phyloP scores from a whole-genome alignment of 768 basidiomycete genomes.

The Floccularia luteovirens region DNA sequence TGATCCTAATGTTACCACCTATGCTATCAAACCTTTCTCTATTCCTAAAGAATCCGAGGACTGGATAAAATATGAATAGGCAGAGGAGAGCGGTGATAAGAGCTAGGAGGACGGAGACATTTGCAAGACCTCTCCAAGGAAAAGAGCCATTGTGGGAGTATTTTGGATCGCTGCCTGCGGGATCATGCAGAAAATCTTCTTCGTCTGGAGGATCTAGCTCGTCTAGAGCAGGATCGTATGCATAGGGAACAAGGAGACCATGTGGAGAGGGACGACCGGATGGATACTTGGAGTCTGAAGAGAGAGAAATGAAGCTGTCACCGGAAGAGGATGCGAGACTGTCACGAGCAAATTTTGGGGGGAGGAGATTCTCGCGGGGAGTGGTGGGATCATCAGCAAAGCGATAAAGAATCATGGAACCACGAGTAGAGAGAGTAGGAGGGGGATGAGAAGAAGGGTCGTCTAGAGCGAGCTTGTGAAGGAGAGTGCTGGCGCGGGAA shows the following conservation, averaged over 20 bases:
- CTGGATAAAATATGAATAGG: slow-evolving; percentile 82
- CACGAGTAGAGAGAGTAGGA: no score
- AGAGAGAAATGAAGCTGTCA: slow-evolving; percentile 22
- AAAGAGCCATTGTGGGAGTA: slow-evolving; percentile 18
- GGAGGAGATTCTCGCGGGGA: slow-evolving; percentile 23
- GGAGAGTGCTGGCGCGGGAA: no score
- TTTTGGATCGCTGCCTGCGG: slow-evolving; percentile 23
- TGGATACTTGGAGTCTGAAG: slow-evolving; percentile 26
- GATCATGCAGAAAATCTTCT: slow-evolving; percentile 74
- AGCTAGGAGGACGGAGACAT: slow-evolving; percentile 60
- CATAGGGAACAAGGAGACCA: slow-evolving; percentile 65
- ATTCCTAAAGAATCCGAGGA: slow-evolving; percentile 41
- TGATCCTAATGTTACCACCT: slow-evolving; percentile 59
- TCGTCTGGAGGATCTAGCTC: slow-evolving; percentile 51
- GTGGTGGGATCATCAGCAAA: slow-evolving; percentile 32
- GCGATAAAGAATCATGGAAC: slow-evolving; percentile 65
- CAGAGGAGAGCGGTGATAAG: slow-evolving; percentile 55
- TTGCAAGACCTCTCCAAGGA: slow-evolving; percentile 45
- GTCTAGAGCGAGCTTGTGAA: no score
- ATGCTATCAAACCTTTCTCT: slow-evolving; percentile 32
- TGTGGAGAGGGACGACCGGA: slow-evolving; percentile 42
- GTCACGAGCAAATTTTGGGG: slow-evolving; percentile 17
- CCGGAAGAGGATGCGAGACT: slow-evolving; percentile 10
- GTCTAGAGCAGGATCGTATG: slow-evolving; percentile 59
- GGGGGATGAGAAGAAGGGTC: no score